Base-by-base conservation (phyloP, 345 rosid species). In the Raphanus sativus region DNA sequence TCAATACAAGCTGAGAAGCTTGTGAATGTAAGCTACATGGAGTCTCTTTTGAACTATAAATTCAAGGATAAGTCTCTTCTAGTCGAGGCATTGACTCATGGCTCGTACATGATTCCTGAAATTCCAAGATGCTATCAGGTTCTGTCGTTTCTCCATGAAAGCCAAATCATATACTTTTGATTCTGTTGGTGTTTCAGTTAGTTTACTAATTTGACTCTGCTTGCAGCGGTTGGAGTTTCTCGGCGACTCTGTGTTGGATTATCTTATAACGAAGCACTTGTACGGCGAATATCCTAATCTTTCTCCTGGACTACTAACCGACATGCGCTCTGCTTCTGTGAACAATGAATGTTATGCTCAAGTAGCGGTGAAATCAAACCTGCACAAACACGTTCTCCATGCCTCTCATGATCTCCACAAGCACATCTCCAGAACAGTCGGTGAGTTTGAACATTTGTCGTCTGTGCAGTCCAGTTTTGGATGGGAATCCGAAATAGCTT, bases 61-160 rank as follows among this genome's bases (percentile, higher is more conserved):
- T 95, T 95, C 63, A 66, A 32, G 15, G 90, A 95, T 68, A 85
- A 85, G 70, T 83, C 91, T 70, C 76, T 92, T 67, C 76, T 95
- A 42, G 88, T 95, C 42, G 98, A 95, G 81, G 99, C 99, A 33
- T 75, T 95, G 73, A 95, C 96, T 15, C 99, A 95, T 80, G 98
- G 94, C 50, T 95, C 99, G 38, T 92, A 83, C 84, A 89, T 91
- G 98, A 78, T 87, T 63, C 88, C 97, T n/a, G 96, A 91, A 68
- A 86, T 91, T 69, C 92, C 96, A 45, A 86, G 87, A 76, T 95
- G 98, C 65, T 95, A 92, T 84, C 96, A 94, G 98, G 98, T 94
- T 55, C 4, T 2, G 6, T 73, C 38, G 0, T 38, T 79, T 73
- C 28, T 67, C 56, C 48, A 7, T 74, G 4, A 62, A 30, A 21